phyloP scores from a whole-genome alignment of 2,329 filamentous ascomycete species.

The Fusarium sp. region DNA sequence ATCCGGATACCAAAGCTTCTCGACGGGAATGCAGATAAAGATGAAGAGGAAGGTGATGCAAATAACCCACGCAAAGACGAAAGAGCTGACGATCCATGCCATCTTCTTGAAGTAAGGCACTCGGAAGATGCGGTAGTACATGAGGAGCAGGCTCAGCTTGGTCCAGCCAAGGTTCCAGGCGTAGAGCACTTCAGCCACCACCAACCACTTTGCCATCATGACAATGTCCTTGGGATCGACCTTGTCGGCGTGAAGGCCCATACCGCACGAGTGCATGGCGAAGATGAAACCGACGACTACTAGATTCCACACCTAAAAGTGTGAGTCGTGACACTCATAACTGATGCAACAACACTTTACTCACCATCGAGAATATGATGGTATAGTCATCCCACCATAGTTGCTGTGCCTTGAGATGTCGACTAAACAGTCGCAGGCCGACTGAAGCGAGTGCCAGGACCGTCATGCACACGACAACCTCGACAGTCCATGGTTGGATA shows the following conservation, averaged over 20 bases:
- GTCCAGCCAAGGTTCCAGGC: constrained; percentile 61
- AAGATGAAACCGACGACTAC: constrained; percentile 61
- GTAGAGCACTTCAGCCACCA: constrained; percentile 62
- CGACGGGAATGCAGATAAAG: constrained; percentile 64
- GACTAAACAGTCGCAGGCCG: constrained; percentile 55
- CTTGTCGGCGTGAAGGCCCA: constrained; percentile 60
- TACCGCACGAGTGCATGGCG: constrained; percentile 58
- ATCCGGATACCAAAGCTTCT: constrained; percentile 61
- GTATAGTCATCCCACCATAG: constrained; percentile 66
- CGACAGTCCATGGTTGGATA: constrained; percentile 58
- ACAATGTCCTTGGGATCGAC: constrained; percentile 53
- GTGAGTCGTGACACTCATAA: constrained; percentile 1
- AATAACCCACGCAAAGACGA: constrained; percentile 61
- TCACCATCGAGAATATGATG: constrained; percentile 62
- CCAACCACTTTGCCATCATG: constrained; percentile 59
- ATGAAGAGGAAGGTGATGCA: constrained; percentile 62
- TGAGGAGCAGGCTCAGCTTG: constrained; percentile 63
- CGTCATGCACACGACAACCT: constrained; percentile 56
- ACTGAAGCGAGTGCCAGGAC: constrained; percentile 54
- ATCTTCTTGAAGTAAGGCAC: constrained; percentile 57
- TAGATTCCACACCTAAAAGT: constrained; percentile 54
- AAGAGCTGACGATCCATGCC: constrained; percentile 54
- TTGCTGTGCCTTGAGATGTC: constrained; percentile 55
- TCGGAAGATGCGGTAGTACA: constrained; percentile 66
- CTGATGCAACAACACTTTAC: neutral